A percentile compares a stretch with the other conserved stretches of the same genome.
Evolutionary conservation across 1,139 yeast species (phyloP).

Genomic region (Saccharomyces hybrid): DNA sequence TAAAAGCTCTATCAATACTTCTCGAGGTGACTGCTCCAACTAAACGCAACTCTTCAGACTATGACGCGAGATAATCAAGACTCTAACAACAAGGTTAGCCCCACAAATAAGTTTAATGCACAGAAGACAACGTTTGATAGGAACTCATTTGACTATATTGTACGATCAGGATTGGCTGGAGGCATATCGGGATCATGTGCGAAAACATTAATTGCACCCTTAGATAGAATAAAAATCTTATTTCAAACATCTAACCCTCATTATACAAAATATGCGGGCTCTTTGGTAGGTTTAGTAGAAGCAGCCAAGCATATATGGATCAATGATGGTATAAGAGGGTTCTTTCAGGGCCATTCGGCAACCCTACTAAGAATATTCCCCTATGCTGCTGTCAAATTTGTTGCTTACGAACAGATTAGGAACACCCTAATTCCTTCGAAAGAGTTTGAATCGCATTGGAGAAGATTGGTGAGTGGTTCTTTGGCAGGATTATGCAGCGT

Average conservation of each 20-base stretch:
- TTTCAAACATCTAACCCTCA: constrained; percentile 95
- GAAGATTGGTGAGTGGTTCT: constrained; percentile 85
- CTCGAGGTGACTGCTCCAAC: neutral
- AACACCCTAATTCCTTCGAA: constrained; percentile 68
- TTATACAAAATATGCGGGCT: constrained; percentile 71
- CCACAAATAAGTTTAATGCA: neutral
- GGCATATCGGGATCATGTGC: constrained; percentile 96
- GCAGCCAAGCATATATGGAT: constrained; percentile 64
- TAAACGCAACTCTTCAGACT: neutral
- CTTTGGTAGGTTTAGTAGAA: constrained; percentile 62
- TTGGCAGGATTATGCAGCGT: constrained; percentile 83
- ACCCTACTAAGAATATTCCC: constrained; percentile 88
- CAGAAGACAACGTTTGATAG: constrained; percentile 39
- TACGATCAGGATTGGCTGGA: constrained; percentile 86
- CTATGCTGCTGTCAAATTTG: constrained; percentile 93
- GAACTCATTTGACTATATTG: constrained; percentile 67
- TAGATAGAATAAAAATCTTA: constrained; percentile 86
- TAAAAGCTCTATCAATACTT: neutral
- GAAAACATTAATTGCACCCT: constrained; percentile 88
- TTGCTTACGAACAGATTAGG: constrained; percentile 92
- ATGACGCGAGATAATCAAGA: neutral
- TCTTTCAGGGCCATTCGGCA: constrained; percentile 93
- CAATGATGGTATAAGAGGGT: constrained; percentile 68
- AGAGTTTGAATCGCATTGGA: constrained; percentile 64
- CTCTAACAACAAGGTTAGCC: neutral